phyloP scores from a whole-genome alignment of 495 filamentous ascomycete species.

The Aspergillus olivimuriae region DNA sequence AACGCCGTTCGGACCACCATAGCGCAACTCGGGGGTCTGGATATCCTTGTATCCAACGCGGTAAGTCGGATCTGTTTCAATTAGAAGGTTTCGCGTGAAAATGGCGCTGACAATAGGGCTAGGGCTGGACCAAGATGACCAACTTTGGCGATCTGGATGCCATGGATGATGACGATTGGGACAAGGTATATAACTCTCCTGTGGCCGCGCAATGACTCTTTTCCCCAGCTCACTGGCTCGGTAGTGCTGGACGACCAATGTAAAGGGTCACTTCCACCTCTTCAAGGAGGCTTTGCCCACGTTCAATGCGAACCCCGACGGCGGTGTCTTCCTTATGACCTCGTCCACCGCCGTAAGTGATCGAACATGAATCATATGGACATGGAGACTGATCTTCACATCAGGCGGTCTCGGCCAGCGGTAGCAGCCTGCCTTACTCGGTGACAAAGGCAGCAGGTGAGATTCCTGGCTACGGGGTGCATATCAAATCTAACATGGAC shows the following conservation, averaged over 20 bases:
- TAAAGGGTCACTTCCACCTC: conserved; percentile 58
- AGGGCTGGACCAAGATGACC: conserved; percentile 65
- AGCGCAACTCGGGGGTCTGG: conserved; percentile 57
- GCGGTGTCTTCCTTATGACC: conserved; percentile 63
- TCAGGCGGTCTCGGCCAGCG: conserved; percentile 40
- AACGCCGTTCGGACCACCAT: conserved; percentile 49
- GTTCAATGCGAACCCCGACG: conserved; percentile 63
- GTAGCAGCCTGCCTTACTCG: conserved; percentile 59
- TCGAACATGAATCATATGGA: background rate
- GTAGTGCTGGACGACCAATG: conserved; percentile 63
- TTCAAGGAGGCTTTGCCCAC: conserved; percentile 56
- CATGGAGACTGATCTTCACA: background rate
- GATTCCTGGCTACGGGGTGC: background rate
- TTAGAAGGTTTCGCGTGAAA: background rate
- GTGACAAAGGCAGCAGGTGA: conserved; percentile 59
- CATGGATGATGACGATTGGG: conserved; percentile 62
- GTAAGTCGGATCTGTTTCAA: conserved; percentile 33
- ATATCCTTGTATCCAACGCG: conserved; percentile 67
- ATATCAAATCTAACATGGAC: background rate
- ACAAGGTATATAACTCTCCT: conserved; percentile 51
- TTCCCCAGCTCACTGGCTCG: too few relatives aligned
- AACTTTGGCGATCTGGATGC: conserved; percentile 58
- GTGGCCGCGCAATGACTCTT: too few relatives aligned
- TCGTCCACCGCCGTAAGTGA: conserved; percentile 51
- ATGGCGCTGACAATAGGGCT: conserved; percentile 3